phyloP scores from a whole-genome alignment of 305 asterid species.

The Solanum chacoense region DNA sequence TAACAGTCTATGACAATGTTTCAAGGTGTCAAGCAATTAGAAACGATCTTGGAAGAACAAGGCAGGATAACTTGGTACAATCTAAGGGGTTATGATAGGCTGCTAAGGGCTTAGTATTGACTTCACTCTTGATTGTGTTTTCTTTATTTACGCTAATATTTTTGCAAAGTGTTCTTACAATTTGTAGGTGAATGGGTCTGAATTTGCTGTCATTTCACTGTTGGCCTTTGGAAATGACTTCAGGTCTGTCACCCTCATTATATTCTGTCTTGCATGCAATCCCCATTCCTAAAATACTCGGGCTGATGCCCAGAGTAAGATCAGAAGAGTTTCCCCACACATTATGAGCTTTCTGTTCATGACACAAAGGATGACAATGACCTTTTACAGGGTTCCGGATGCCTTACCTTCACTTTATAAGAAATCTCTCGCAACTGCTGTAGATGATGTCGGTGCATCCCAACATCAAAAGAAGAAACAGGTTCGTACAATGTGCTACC shows the following conservation, averaged over 20 bases:
- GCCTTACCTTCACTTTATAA: conserved; percentile 69
- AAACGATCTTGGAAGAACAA: not conserved
- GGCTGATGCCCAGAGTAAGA: not conserved
- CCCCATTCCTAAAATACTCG: not conserved
- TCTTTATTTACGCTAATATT: not conserved
- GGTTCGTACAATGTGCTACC: conserved; percentile 21
- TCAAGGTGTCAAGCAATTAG: not conserved
- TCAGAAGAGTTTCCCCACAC: not conserved
- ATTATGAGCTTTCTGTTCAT: not conserved
- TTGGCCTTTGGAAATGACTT: conserved; percentile 61
- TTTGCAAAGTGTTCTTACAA: conserved; percentile 4
- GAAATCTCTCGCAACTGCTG: conserved; percentile 54
- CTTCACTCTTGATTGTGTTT: not conserved
- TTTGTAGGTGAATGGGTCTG: conserved; percentile 66
- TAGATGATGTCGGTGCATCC: conserved; percentile 35
- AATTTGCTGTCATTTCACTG: conserved; percentile 68
- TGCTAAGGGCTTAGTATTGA: not conserved
- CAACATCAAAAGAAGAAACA: conserved; percentile 48
- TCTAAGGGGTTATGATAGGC: not conserved
- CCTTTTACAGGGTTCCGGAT: conserved; percentile 40
- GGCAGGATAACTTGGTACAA: not conserved
- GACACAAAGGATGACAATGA: not conserved
- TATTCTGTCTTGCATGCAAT: conserved; percentile 1
- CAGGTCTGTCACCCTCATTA: conserved; percentile 42
- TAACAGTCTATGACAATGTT: not conserved